Evolutionary conservation across 495 filamentous ascomycete species (phyloP).

Genomic region (Penicillium simplicissimum): DNA sequence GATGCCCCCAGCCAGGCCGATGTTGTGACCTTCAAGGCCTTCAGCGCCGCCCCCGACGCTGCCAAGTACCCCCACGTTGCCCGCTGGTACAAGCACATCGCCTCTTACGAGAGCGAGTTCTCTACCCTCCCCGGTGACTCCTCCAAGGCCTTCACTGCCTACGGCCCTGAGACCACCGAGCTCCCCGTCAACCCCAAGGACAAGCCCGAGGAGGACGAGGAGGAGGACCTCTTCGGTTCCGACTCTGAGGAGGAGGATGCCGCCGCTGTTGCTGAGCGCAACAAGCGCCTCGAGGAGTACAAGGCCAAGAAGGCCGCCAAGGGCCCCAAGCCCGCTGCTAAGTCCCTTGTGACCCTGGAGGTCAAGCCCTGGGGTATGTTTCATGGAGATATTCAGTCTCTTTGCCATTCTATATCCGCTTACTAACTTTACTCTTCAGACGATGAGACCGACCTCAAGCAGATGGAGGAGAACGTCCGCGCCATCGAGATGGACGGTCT

Average conservation of each 20-base stretch:
- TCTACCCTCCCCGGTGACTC: conserved; percentile 86
- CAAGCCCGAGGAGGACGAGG: conserved; percentile 70
- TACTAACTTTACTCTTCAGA: conserved; percentile 53
- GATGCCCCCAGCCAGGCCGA: conserved; percentile 90
- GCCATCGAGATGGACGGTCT: conserved; percentile 90
- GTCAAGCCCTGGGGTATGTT: conserved; percentile 98
- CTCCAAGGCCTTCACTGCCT: conserved; percentile 80
- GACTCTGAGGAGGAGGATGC: conserved; percentile 91
- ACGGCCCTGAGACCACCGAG: conserved; percentile 81
- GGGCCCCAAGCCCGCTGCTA: conserved; percentile 78
- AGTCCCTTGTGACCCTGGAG: conserved; percentile 92
- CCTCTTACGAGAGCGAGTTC: conserved; percentile 88
- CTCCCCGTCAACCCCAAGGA: conserved; percentile 81
- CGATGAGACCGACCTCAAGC: conserved; percentile 88
- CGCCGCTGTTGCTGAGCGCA: conserved; percentile 76
- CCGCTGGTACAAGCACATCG: conserved; percentile 99
- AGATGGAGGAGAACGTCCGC: conserved; percentile 80
- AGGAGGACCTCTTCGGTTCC: conserved; percentile 85
- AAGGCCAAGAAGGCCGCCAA: conserved; percentile 95
- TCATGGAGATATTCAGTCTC: conserved; percentile 16
- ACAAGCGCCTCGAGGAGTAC: conserved; percentile 89
- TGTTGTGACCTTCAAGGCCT: conserved; percentile 88
- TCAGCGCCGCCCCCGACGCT: conserved; percentile 71
- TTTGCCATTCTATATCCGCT: background rate
- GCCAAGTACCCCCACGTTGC: conserved; percentile 90